Evolutionary conservation across 108 stramenopile species (phyloP).

Genomic region (Skeletonema menzelii): DNA sequence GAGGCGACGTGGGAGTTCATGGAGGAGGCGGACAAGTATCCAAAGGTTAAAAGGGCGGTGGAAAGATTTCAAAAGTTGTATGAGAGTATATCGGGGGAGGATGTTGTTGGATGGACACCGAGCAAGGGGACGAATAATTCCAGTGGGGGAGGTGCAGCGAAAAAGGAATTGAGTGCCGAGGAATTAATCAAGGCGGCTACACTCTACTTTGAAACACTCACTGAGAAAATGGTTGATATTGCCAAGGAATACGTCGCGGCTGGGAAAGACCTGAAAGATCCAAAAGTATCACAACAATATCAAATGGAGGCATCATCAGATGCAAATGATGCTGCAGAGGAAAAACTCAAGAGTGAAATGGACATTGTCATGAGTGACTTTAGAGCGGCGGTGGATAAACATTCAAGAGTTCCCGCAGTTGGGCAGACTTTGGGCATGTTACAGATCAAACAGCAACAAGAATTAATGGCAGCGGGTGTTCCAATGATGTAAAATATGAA

Average conservation of each 20-base stretch:
- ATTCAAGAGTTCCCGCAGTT: slow-evolving; percentile 72
- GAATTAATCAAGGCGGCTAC: slow-evolving; percentile 74
- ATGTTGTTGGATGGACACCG: slow-evolving; percentile 69
- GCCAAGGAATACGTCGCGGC: slow-evolving; percentile 57
- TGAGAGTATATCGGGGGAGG: slow-evolving; percentile 80
- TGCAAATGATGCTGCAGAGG: slow-evolving; percentile 84
- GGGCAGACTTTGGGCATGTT: slow-evolving; percentile 81
- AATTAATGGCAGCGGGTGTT: slow-evolving; percentile 69
- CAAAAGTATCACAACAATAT: slow-evolving; percentile 62
- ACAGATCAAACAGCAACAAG: slow-evolving; percentile 91
- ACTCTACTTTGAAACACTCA: slow-evolving; percentile 81
- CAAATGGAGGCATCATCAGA: slow-evolving; percentile 77
- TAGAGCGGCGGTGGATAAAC: slow-evolving; percentile 72
- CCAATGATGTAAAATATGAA: slow-evolving; percentile 46
- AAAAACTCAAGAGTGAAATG: slow-evolving; percentile 51
- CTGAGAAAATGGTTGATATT: slow-evolving; percentile 65
- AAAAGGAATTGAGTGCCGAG: slow-evolving; percentile 58
- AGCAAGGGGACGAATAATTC: slow-evolving; percentile 23
- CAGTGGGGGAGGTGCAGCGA: slow-evolving; percentile 17
- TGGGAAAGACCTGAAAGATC: slow-evolving; percentile 72
- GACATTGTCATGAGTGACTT: slow-evolving; percentile 69
- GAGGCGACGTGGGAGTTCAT: slow-evolving; percentile 91
- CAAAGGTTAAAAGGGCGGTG: slow-evolving; percentile 75
- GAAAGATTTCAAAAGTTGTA: slow-evolving; percentile 88
- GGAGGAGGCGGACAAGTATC: slow-evolving; percentile 58